Base-by-base conservation (phyloP, 2,329 filamentous ascomycete genomes). In the Thielaviopsis populi region DNA sequence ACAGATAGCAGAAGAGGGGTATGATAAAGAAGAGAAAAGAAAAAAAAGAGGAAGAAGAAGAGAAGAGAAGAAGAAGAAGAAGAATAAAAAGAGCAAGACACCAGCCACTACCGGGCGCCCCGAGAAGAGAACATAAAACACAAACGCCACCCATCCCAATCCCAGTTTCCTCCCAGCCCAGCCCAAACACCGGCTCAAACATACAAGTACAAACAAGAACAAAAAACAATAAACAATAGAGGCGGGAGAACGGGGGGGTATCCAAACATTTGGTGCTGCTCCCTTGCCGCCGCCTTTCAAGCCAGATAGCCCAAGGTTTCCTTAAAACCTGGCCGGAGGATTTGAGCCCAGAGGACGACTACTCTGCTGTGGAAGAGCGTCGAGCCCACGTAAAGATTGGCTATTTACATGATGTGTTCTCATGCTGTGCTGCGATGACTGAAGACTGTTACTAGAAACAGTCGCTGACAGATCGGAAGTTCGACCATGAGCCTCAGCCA, bases 331-430 rank as follows among this genome's bases (percentile, higher is more conserved):
- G 17, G 53, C 54, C n/a, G 58, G 56, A 7, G 64, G 58, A 22
- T 66, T 56, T 30, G 64, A 63, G 17, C 64, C 64, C 24, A 66
- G 53, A 13, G 64, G 64, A 3, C 64, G 58, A 43, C 46, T 63
- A 46, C 61, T 56, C 17, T 66, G 46, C n/a, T 63, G 61, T 48
- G 58, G 64, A 19, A 22, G 64, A 19, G 50, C 40, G 22, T 41
- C 48, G 42, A 56, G 50, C 8, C 63, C 64, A 7, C 61, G 46
- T 11, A 66, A 43, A 13, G 64, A 66, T 17, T 50, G 40, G 7
- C 42, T 46, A 40, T 66, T 30, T n/a, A 8, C 24, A 56, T 33
- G 53, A 11, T 19, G 13, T 33, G 10, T 4, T 27, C 13, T 11
- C 7, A 15, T 4, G 13, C 42, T 48, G 3, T n/a, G 13, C 30